Base-by-base conservation (phyloP, 495 filamentous ascomycete species). In the Tuber indicum region DNA sequence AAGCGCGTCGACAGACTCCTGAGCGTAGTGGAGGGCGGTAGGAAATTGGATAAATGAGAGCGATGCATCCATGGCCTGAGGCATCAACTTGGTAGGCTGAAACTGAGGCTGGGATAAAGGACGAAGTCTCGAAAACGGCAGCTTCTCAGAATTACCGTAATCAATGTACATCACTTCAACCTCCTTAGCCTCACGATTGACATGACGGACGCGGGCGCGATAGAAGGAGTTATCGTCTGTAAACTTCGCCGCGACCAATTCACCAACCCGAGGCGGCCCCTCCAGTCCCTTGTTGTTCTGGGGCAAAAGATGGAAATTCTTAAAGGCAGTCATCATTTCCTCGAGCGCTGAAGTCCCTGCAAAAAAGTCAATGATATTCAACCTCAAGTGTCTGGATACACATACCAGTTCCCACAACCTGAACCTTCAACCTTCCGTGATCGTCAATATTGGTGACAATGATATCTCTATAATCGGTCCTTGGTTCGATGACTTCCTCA, bases 81-180 rank as follows among this genome's bases (percentile, higher is more conserved):
- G 86, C 81, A 91, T 92, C 46, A 99, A 90, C 84, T 91, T 93
- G 84, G 92, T 89, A 23, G 88, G 85, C 19, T 87, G 88, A 88
- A 97, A 98, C 83, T 94, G 91, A 8, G 91, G 85, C 81, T 92
- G 90, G 72, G 88, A 88, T 44, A 98, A 88, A 43, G 94, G 89
- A 39, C 96, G 91, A 41, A 99, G 90, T 70, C 87, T 86, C 16
- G 90, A 89, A 93, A 94, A 98, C 4, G 94, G 90, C 49, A 95
- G 86, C 81, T 89, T 89, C 86, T 98, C 96, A 36, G 89, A 91
- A 87, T 99, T 98, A 77, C 96, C 96, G 84, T 95, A 99, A 85
- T 99, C 96, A 78, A 98, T 90, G 86, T 97, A 99, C 21, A 94
- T 84, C 8, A 99, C 90, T 85, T 98, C 94, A 17, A 94, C 92